Percentiles rank a stretch among this genome's conserved stretches.
These are phyloP conservation scores for Tricholoma hemisulphureum DNA, from an alignment of 768 basidiomycete genomes.

Conservation along the genomic window DNA sequence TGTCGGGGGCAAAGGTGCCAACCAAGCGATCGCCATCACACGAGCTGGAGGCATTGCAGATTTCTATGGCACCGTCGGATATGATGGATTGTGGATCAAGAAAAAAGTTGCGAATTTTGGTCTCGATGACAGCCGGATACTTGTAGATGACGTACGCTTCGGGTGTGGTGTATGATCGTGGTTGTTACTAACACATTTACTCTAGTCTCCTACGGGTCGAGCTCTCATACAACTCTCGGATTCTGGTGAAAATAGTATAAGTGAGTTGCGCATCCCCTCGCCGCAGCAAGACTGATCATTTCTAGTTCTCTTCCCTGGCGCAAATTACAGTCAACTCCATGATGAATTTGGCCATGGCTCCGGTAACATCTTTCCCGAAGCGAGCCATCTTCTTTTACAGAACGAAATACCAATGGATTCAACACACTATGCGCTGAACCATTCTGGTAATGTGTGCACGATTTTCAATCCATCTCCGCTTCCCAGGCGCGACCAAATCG, in stretches of 20 bases:
- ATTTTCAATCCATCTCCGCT: conserved; percentile 63
- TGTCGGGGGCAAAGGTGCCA: conserved; percentile 62
- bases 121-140: conserved; percentile 38
- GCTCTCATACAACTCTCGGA: conserved; percentile 60
- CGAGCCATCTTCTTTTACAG: conserved; percentile 56
- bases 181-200: neutral
- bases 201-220: conserved; percentile 52
- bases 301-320: conserved; percentile 56
- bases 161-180: conserved; percentile 6
- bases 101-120: conserved; percentile 39
- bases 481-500: conserved; percentile 39
- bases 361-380: conserved; percentile 28
- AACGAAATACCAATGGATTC: conserved; percentile 53
- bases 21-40: conserved; percentile 60
- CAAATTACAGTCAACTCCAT: conserved; percentile 47
- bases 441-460: conserved; percentile 25
- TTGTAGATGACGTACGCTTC: conserved; percentile 35
- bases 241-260: conserved; percentile 62
- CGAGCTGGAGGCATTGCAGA: conserved; percentile 47
- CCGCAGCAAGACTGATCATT: neutral
- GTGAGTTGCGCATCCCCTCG: conserved; percentile 30
- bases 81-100: conserved; percentile 51
- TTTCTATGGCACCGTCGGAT: conserved; percentile 53
- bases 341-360: no score
- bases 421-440: conserved; percentile 37